These are phyloP conservation scores for Boletus fagicola DNA, from an alignment of 768 basidiomycete species.

Conservation along the genomic window DNA sequence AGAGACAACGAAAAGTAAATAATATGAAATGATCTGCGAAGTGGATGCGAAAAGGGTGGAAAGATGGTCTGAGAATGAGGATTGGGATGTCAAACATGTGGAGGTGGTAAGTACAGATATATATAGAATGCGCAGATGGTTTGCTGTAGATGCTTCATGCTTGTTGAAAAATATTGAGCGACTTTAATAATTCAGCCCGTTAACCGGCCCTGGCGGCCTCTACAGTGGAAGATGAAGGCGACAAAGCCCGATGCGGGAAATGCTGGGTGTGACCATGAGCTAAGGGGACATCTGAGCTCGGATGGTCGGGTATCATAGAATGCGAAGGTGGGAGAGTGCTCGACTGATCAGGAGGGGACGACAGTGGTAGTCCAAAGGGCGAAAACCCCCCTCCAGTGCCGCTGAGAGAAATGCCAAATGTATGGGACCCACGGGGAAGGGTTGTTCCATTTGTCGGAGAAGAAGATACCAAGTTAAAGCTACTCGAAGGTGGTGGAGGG, in stretches of 20 bases:
- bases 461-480: conserved; percentile 28
- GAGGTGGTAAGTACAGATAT: conserved; percentile 39
- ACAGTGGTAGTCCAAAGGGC: conserved; percentile 34
- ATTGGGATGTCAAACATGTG: conserved; percentile 34
- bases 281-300: conserved; percentile 30
- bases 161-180: conserved; percentile 38
- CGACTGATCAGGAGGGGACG: conserved; percentile 31
- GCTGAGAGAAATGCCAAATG: conserved; percentile 34
- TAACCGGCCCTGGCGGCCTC: conserved; percentile 41
- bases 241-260: conserved; percentile 40
- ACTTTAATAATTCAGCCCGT: conserved; percentile 39
- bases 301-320: conserved; percentile 38
- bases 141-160: conserved; percentile 41
- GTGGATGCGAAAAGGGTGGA: conserved; percentile 27
- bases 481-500: conserved; percentile 30
- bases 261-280: conserved; percentile 37
- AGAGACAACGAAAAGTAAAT: conserved; percentile 25
- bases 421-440: conserved; percentile 31
- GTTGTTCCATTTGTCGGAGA: conserved; percentile 27
- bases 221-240: conserved; percentile 39
- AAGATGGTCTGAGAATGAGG: conserved; percentile 28
- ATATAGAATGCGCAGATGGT: conserved; percentile 41
- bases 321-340: conserved; percentile 30
- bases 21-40: conserved; percentile 31
- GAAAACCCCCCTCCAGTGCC: conserved; percentile 28